Evolutionary conservation across 345 rosid species (phyloP), one percentile per base, ranked within the genome.

Genomic region (Hypericum perforatum): DNA sequence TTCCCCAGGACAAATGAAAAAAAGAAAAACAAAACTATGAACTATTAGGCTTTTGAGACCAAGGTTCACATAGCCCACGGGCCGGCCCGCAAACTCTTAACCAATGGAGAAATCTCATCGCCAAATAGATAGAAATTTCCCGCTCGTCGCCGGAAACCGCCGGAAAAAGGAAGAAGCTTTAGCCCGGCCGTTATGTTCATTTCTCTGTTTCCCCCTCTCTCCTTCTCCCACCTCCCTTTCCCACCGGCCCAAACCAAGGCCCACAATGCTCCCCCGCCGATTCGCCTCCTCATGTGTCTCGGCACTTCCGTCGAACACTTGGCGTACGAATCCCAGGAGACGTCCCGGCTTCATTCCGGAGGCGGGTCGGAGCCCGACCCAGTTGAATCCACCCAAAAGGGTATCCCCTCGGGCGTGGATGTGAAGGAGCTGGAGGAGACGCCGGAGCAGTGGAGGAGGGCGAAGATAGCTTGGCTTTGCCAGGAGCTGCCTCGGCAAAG

Each of bases 371-470:
- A 59, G 69, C 38, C 22, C 49, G 60, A 82, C 70, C 74, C 71
- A 66, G 43, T 56, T 82, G 65, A 49, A 14, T 36, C 36, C 71
- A 53, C 69, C 1, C 1, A 22, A 22, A 22, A 22, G 32, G 32
- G 32, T 22, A 4, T 4, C 32, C 32, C 32, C 32, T 22, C 84
- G 16, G 74, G 44, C 40, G 50, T 86, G 40, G 85, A 84, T 67
- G 85, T 86, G 13, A 78, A 10, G 71, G 85, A 81, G 45, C 61
- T 85, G 63, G 84, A 72, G 68, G 92, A 89, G 64, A 57, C 85
- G 6, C 89, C 89, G 14, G 95, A 84, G 70, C 85, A 86, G 45
- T 91, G 96, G 95, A 69, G 91, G 71, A 70, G 96, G 38, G 63
- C 95, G 41, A 86, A 76, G 77, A 64, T 91, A 42, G 98, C 95